Evolutionary conservation across 805 yeast species (phyloP).

Genomic region (Metschnikowia similis): DNA sequence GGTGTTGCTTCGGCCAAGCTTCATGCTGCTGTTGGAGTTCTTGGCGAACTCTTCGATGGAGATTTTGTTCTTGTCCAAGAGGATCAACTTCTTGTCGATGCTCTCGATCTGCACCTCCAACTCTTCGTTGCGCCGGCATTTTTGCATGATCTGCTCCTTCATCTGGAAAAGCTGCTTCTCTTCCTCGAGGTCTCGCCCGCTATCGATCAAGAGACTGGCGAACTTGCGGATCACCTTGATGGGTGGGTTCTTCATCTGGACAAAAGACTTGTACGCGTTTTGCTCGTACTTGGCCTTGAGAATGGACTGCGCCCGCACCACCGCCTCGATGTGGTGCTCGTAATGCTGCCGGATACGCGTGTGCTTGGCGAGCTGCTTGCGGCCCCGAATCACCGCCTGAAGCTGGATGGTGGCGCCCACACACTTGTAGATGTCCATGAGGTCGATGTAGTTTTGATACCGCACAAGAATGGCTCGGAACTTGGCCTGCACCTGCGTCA

Average conservation of each 20-base stretch:
- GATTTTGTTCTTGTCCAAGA: constrained; percentile 75
- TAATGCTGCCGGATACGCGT: constrained; percentile 41
- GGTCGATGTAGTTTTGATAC: constrained; percentile 48
- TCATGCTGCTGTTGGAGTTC: constrained; percentile 35
- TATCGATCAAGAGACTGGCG: constrained; percentile 68
- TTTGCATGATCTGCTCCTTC: constrained; percentile 65
- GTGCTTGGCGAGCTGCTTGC: constrained; percentile 33
- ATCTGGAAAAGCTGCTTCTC: constrained; percentile 64
- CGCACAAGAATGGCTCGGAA: constrained; percentile 63
- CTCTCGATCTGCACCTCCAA: constrained; percentile 72
- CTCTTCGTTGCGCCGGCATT: constrained; percentile 64
- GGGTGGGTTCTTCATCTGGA: constrained; percentile 71
- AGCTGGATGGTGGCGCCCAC: constrained; percentile 37
- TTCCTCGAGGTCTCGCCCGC: constrained; percentile 68
- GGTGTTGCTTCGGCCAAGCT: constrained; percentile 24
- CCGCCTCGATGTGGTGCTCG: constrained; percentile 47
- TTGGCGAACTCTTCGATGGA: constrained; percentile 67
- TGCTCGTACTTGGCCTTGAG: constrained; percentile 66
- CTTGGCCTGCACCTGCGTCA: constrained; percentile 50
- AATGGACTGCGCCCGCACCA: constrained; percentile 70
- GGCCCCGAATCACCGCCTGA: constrained; percentile 58
- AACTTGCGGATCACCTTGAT: constrained; percentile 71
- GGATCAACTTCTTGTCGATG: constrained; percentile 70
- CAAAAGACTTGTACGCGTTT: constrained; percentile 67
- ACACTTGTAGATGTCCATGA: constrained; percentile 50